phyloP scores from a whole-genome alignment of 331 rosid genomes.

The Malus hybrid region DNA sequence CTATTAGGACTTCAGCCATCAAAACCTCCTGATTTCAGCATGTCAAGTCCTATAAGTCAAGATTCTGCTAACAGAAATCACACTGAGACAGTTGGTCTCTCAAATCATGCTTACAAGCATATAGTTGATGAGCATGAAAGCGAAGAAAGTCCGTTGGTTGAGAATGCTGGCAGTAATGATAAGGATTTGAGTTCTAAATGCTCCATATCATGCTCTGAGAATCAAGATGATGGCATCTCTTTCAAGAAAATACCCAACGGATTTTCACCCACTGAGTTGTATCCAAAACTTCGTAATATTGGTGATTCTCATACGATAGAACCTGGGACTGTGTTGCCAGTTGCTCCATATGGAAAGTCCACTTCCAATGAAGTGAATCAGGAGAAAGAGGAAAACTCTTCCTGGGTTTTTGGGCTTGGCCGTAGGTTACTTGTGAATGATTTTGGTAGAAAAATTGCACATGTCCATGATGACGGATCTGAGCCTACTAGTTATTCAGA shows the following conservation, averaged over 20 bases:
- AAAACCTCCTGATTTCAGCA: conserved; percentile 68
- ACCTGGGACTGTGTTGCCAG: conserved; percentile 33
- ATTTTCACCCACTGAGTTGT: conserved; percentile 2
- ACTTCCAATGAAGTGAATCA: conserved; percentile 24
- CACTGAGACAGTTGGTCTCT: conserved; percentile 24
- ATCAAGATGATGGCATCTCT: conserved; percentile 30
- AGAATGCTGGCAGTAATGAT: conserved; percentile 19
- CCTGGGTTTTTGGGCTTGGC: conserved; percentile 59
- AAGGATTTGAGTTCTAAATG: conserved; percentile 33
- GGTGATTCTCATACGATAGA: conserved; percentile 1
- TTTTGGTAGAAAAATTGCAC: conserved; percentile 46
- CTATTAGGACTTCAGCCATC: conserved; percentile 93
- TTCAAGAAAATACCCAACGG: conserved; percentile 12
- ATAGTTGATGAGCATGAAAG: conserved; percentile 25
- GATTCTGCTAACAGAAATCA: conserved; percentile 20
- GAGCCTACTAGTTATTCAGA: conserved; percentile 34
- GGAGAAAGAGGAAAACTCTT: conserved; percentile 42
- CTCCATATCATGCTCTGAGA: conserved; percentile 21
- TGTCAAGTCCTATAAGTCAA: conserved; percentile 38
- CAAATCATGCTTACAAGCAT: conserved; percentile 21
- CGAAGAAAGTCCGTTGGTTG: conserved; percentile 15
- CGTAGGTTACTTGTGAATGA: conserved; percentile 66
- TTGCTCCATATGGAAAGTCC: conserved; percentile 27
- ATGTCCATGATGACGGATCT: conserved; percentile 30
- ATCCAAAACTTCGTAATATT: conserved; percentile 11